Conservation (phyloP, 2,329 filamentous ascomycete species). For the Canariomyces notabilis region DNA sequence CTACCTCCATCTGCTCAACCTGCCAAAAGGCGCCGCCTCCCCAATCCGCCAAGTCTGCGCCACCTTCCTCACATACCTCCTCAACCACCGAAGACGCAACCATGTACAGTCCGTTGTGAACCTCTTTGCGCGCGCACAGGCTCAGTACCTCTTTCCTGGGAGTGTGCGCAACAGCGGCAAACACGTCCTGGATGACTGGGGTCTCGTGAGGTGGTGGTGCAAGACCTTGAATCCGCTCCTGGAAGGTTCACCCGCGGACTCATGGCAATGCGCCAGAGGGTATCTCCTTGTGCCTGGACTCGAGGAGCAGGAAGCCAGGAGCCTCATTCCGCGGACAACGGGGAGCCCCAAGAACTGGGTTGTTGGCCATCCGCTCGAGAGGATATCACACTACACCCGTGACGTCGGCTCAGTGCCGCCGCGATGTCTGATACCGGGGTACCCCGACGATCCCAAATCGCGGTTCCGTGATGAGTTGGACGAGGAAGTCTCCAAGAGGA, state of each 20-base stretch:
- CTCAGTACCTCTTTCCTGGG: slow-evolving; percentile 90
- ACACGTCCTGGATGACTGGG: slow-evolving; percentile 86
- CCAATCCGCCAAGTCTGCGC: slow-evolving; percentile 70
- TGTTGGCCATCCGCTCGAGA: slow-evolving; percentile 65
- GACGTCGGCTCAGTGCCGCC: slow-evolving; percentile 61
- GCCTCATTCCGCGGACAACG: slow-evolving; percentile 62
- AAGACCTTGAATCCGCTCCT: slow-evolving; percentile 75
- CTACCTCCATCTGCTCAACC: slow-evolving; percentile 63
- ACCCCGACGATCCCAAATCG: slow-evolving; percentile 92
- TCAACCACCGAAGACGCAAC: slow-evolving; percentile 59
- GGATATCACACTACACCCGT: slow-evolving; percentile 57
- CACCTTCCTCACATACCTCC: slow-evolving; percentile 70
- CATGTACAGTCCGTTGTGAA: slow-evolving; percentile 71
- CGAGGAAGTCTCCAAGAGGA: slow-evolving; percentile 63
- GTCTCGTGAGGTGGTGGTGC: slow-evolving; percentile 94
- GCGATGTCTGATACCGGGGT: slow-evolving; percentile 80
- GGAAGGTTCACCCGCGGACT: slow-evolving; percentile 34
- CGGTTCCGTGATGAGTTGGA: slow-evolving; percentile 86
- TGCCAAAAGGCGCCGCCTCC: slow-evolving; percentile 60
- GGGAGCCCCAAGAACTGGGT: slow-evolving; percentile 56
- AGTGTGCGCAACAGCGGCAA: slow-evolving; percentile 81
- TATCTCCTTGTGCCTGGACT: slow-evolving; percentile 86
- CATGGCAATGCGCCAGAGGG: slow-evolving; percentile 55
- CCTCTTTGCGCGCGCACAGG: slow-evolving; percentile 85
- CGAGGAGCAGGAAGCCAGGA: slow-evolving; percentile 73